Conservation (phyloP, 1,284 basidiomycete genomes). For the Puccinia triticina region DNA sequence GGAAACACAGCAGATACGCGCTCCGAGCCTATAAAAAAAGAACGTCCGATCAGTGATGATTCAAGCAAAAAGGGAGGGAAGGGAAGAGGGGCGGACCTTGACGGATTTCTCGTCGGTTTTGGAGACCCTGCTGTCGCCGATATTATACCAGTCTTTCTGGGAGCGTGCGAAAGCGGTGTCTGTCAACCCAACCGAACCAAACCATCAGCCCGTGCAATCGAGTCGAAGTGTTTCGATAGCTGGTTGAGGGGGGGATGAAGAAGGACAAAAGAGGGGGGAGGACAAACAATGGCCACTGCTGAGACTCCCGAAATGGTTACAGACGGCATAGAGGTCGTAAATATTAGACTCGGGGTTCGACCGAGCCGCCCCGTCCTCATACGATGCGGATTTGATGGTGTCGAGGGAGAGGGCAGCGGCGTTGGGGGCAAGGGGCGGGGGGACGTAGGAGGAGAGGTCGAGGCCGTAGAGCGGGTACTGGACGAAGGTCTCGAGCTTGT, state of each 20-base stretch:
- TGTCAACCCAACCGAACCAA: slow-evolving; percentile 4
- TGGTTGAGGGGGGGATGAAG: neutral
- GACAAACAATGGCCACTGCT: slow-evolving; percentile 58
- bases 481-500: slow-evolving; percentile 70
- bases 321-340: slow-evolving; percentile 62
- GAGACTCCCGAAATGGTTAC: slow-evolving; percentile 60
- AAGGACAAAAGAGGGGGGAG: neutral
- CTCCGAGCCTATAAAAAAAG: slow-evolving; percentile 38
- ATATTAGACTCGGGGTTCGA: slow-evolving; percentile 56
- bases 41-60: too few species aligned
- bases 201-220: neutral
- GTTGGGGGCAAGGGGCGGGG: slow-evolving; percentile 63
- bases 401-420: too few species aligned
- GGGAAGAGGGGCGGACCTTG: slow-evolving; percentile 13
- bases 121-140: slow-evolving; percentile 50
- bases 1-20: slow-evolving; percentile 49
- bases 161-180: slow-evolving; percentile 51
- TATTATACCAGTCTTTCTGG: slow-evolving; percentile 53
- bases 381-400: too few species aligned
- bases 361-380: slow-evolving; percentile 35
- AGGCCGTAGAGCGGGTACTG: slow-evolving; percentile 76
- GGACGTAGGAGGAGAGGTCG: slow-evolving; percentile 90
- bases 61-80: neutral
- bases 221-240: too few species aligned
- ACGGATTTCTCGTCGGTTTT: slow-evolving; percentile 49